Evolutionary conservation across 352 stramenopile species (phyloP), one percentile per base, ranked within the genome.

Genomic region (Pythium sp.): DNA sequence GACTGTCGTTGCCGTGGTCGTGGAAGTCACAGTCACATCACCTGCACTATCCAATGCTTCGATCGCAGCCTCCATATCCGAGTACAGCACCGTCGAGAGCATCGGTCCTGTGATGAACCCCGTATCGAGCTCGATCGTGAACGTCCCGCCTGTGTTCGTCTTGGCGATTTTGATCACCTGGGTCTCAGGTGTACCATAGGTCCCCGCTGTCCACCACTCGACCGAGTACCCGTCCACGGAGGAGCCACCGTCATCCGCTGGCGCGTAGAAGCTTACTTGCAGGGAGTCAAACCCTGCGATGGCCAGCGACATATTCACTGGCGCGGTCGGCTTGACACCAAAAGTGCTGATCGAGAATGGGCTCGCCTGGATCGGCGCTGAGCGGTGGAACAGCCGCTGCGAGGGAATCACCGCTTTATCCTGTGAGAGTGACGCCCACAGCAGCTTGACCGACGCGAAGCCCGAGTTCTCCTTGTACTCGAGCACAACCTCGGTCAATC

Each of bases 391-490:
- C 11, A 99, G 76, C 1, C 93, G 79, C 51, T 92, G 74, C 18
- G 75, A 79, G 2, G 95, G 94, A 28, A 99, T 85, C 6, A 98
- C 73, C 11, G 71, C 65, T 41, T 93, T 89, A 59, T 91, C 80
- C 72, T 99, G 97, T 2, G 92, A 95, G 6, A 73, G 62, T 24
- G 91, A 98, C 34, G 85, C 72, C 95, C 96, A 99, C 26, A 87
- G 70, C 0, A 99, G 76, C 49, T 85, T 79, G 58, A 97, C 81
- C 14, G 81, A 83, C 0, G 93, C 95, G 22, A 87, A 70, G 1
- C 91, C 96, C 7, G 84, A 82, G 74, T 98, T 96, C 61, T 98
- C 93, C 14, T 94, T 83, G 73, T 97, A 99, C 72, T 99, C 96
- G 22, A 99, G 75, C 38, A 94, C 89, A 46, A 98, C 93, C 53